Percentiles rank a stretch among this genome's conserved stretches.
Evolutionary conservation across 73 alveolate species (phyloP).

Genomic region (Tetrahymena elliotti): DNA sequence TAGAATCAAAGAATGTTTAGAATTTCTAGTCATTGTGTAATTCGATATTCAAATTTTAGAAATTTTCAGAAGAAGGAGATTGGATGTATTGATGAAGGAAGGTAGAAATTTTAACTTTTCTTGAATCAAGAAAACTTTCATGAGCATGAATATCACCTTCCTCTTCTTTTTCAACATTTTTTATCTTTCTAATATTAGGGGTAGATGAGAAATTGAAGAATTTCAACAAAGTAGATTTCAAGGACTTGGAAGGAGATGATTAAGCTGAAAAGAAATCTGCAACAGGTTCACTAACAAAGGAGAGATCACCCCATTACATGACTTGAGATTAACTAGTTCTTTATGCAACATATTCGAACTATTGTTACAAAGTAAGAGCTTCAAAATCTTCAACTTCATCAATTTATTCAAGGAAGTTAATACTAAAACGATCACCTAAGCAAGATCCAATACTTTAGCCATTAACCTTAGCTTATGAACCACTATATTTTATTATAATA

Average conservation of each 20-base stretch:
- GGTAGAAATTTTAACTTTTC: neutral
- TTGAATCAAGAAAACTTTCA: neutral
- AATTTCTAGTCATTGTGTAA: neutral
- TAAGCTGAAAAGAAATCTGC: neutral
- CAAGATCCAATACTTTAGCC: slow-evolving; percentile 95
- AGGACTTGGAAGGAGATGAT: neutral
- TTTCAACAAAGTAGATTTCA: neutral
- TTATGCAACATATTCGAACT: slow-evolving; percentile 58
- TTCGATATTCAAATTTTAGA: neutral
- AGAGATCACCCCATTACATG: slow-evolving; percentile 77
- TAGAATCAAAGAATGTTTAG: neutral
- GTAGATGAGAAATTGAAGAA: neutral
- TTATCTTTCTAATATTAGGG: neutral
- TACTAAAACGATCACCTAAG: slow-evolving; percentile 96
- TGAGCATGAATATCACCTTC: neutral
- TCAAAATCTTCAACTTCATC: slow-evolving; percentile 64
- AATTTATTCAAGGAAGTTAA: slow-evolving; percentile 93
- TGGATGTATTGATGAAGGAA: neutral
- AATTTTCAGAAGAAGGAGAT: neutral
- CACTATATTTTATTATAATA: slow-evolving; percentile 27
- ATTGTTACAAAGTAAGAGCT: slow-evolving; percentile 56
- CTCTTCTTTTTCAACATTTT: neutral
- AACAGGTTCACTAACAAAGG: slow-evolving; percentile 41
- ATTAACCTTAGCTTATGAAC: slow-evolving; percentile 74
- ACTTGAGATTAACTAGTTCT: slow-evolving; percentile 68